Conservation (phyloP, 345 rosid genomes). For the Sapria himalayana region DNA sequence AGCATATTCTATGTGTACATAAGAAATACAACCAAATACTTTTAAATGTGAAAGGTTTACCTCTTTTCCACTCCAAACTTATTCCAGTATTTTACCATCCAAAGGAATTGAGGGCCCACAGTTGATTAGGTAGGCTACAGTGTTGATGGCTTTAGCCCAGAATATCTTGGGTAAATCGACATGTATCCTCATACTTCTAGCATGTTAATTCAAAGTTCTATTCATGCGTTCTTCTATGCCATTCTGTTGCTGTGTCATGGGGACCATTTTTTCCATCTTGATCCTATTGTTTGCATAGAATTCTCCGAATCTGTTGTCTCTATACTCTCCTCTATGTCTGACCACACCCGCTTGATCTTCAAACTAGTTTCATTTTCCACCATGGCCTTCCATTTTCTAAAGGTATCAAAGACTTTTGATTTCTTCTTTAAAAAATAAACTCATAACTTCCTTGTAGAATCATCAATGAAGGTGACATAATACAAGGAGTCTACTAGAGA, state of each 20-base stretch:
- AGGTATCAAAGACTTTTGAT: not conserved
- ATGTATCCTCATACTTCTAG: not conserved
- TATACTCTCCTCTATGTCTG: too few relatives aligned
- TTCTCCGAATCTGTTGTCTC: too few relatives aligned
- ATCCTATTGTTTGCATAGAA: not conserved
- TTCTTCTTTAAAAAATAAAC: too few relatives aligned
- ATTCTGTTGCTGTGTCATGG: not conserved
- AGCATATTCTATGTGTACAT: too few relatives aligned
- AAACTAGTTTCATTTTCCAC: not conserved
- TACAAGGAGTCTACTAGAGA: not conserved
- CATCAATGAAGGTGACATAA: not conserved
- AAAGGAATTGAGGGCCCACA: not conserved
- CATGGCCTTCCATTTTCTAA: not conserved
- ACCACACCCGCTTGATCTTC: too few relatives aligned
- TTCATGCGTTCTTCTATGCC: not conserved
- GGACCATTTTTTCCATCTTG: not conserved
- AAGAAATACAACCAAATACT: too few relatives aligned
- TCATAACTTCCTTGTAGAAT: not conserved
- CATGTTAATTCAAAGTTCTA: not conserved
- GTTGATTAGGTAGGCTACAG: not conserved
- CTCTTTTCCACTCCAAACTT: too few relatives aligned
- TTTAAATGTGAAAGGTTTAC: too few relatives aligned
- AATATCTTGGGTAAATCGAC: not conserved
- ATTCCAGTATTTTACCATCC: not conserved
- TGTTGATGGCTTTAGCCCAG: too few relatives aligned